Percentiles rank a stretch among this genome's conserved stretches.
Conservation (phyloP, 495 filamentous ascomycete species). For the Filosporella fistucella region DNA sequence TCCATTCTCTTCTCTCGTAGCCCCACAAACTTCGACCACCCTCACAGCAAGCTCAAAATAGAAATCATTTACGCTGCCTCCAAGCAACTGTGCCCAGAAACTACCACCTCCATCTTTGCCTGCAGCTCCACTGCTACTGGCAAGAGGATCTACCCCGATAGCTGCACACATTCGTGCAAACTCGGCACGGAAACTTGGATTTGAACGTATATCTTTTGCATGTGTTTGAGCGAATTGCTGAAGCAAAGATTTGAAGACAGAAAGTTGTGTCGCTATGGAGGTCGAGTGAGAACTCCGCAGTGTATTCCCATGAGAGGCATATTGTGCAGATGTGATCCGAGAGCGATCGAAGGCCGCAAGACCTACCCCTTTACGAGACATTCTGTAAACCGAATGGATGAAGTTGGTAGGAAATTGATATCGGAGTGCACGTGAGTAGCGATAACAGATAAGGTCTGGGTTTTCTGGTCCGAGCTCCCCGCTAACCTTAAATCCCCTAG, state of each 20-base stretch:
- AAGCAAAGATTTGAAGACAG: slow-evolving; percentile 89
- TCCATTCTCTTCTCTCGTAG: slow-evolving; percentile 86
- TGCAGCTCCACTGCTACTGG: slow-evolving; percentile 53
- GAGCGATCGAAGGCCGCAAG: slow-evolving; percentile 87
- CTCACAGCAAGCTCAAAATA: slow-evolving; percentile 94
- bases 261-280: slow-evolving; percentile 84
- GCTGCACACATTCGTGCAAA: slow-evolving; percentile 98
- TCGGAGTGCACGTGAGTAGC: neutral
- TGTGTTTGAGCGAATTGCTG: slow-evolving; percentile 94
- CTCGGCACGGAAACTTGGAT: slow-evolving; percentile 90
- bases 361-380: slow-evolving; percentile 74
- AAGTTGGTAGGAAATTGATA: neutral
- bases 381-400: no score
- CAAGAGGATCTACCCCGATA: slow-evolving; percentile 92
- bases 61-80: slow-evolving; percentile 91
- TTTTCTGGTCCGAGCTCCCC: neutral
- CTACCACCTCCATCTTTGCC: slow-evolving; percentile 47
- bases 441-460: neutral
- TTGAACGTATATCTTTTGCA: slow-evolving; percentile 89
- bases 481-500: no score
- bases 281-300: slow-evolving; percentile 75
- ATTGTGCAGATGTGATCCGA: slow-evolving; percentile 73
- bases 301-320: slow-evolving; percentile 80
- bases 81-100: slow-evolving; percentile 90
- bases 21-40: slow-evolving; percentile 88